Evolutionary conservation across 257 asterid species (phyloP), one percentile per base, ranked within the genome.

Genomic region (Nicotiana benthamiana): DNA sequence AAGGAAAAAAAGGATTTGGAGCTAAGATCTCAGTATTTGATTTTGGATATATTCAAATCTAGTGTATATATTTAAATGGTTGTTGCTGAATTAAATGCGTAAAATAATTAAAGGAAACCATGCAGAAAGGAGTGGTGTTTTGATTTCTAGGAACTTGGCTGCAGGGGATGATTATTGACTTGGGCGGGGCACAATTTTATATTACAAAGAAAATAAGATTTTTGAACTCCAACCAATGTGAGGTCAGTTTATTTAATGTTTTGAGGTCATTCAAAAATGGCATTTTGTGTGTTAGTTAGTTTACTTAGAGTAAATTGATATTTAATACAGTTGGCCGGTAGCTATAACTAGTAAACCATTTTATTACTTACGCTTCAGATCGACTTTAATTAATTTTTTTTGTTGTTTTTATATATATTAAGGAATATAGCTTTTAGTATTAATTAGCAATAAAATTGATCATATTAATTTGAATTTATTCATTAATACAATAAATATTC

Each of bases 311-410:
- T 65, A 24, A 72, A 46, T 26, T 79, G 59, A n/a, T 34, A 70
- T 80, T 83, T 65, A 59, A 65, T 57, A 53, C 10, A 52, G 75
- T 72, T 83, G 84, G 89, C 75, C 74, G 79, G 86, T 85, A 80
- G 79, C 67, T 30, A 81, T 3, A 43, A 17, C 53, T 12, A 20
- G 32, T 2, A 40, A 70, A 20, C 57, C 56, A 4, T 32, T 6
- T 65, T 32, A 7, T 75, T 12, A 60, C 40, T n/a, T n/a, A n/a
- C n/a, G n/a, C n/a, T n/a, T n/a, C n/a, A n/a, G n/a, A n/a, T n/a
- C n/a, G n/a, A n/a, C n/a, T n/a, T n/a, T n/a, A n/a, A n/a, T n/a
- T n/a, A n/a, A n/a, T n/a, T n/a, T n/a, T n/a, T n/a, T n/a, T n/a
- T n/a, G n/a, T n/a, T n/a, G n/a, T n/a, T n/a, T n/a, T n/a, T n/a